Conservation (phyloP, 805 yeast genomes). For the Candida argentea region DNA sequence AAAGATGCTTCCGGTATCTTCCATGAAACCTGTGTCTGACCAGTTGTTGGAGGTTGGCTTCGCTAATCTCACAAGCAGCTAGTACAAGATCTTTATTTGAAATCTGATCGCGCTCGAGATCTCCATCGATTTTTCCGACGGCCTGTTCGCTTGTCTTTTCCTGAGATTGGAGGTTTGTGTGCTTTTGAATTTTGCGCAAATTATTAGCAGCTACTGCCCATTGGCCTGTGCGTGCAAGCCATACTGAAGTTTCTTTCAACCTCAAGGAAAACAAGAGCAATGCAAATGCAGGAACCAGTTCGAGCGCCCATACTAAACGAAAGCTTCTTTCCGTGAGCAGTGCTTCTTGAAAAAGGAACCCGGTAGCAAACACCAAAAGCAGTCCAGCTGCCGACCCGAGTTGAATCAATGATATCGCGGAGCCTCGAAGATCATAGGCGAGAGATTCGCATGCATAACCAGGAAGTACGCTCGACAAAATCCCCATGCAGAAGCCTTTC, state of each 20-base stretch:
- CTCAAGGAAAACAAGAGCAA: conserved; percentile 10
- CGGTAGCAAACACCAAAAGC: conserved; percentile 8
- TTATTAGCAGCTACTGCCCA: conserved; percentile 5
- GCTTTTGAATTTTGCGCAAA: conserved; percentile 2
- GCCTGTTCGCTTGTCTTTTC: too few species aligned
- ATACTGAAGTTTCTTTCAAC: conserved; percentile 23
- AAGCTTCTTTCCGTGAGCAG: conserved; percentile 7
- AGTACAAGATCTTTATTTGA: too few species aligned
- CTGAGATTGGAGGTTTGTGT: too few species aligned
- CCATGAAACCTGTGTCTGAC: conserved; percentile 22
- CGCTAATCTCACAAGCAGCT: too few species aligned
- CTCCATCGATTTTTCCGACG: too few species aligned
- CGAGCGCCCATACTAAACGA: conserved; percentile 12
- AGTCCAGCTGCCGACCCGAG: conserved; percentile 12
- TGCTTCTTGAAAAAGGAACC: conserved; percentile 7
- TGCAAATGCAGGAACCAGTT: conserved; percentile 11
- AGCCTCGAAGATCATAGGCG: conserved; percentile 13
- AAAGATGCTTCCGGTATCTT: conserved; percentile 22
- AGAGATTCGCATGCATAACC: conserved; percentile 22
- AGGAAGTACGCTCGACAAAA: conserved; percentile 20
- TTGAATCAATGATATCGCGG: conserved; percentile 15
- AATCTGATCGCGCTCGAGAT: too few species aligned
- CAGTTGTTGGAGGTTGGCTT: too few species aligned
- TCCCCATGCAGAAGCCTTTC: conserved; percentile 24
- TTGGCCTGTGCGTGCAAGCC: conserved; percentile 8